Base-by-base conservation (phyloP, 2,329 filamentous ascomycete genomes). In the Penicillium brasilianum region DNA sequence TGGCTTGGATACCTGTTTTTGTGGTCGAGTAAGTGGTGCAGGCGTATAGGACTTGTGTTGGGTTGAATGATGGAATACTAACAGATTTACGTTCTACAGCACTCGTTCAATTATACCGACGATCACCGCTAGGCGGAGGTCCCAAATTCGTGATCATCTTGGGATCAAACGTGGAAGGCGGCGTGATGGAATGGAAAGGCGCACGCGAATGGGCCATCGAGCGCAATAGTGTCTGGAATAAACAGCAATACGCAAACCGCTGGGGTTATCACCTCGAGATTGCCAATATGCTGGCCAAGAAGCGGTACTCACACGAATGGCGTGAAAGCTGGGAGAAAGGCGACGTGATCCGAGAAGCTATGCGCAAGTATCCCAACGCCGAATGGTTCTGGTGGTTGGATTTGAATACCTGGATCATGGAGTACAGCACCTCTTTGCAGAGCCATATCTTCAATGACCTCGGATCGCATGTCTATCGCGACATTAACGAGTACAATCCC, bases 371-470 rank as follows among this genome's bases (percentile, higher is more conserved):
- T 74, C 95, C 95, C 30, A 85, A 96, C 66, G 95, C 94, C 36
- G 94, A 99, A 82, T 99, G 95, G 95, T 95, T 99, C 72, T 99
- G 95, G 95, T 99, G 95, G 94, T 84, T 99, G 60, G 95, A 99
- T 77, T 86, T 98, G 41, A 96, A 97, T 80, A 99, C 95, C 3
- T 96, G 94, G 79, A 89, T 99, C 76, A 99, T 99, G 95, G 95
- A 99, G 75, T 92, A 93, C 3, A 89, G 87, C 20, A 92, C 93
- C 77, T 97, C 94, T 10, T 84, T 99, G 20, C 93, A 98, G 75
- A 84, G 85, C 46, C 94, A 99, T 77, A 87, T 99, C 70, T 97
- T 99, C 83, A 87, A 93, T 76, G 79, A 91, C 63, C 85, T 99
- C 51, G 82, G 84, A 55, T 82, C 86, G 51, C 85, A 90, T 68